Evolutionary conservation across 2,329 filamentous ascomycete genomes (phyloP).

Genomic region (Clonostachys solani): DNA sequence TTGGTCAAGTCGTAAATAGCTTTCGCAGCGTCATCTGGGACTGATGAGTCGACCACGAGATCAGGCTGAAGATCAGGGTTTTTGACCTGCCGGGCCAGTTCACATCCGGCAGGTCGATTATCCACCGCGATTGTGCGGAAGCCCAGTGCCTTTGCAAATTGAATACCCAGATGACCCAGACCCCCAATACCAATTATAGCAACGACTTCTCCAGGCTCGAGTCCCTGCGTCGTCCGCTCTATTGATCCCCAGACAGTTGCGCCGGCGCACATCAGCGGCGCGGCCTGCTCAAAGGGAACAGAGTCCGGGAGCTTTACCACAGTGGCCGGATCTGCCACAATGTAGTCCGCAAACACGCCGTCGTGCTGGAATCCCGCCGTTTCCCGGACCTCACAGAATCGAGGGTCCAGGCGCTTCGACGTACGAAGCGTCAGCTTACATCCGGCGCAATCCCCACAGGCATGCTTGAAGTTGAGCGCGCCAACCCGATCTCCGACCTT

Average conservation of each 20-base stretch:
- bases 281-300: slow-evolving; percentile 24
- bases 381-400: slow-evolving; percentile 22
- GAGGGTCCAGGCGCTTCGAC: slow-evolving; percentile 12
- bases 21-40: slow-evolving; percentile 6
- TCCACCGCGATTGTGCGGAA: slow-evolving; percentile 28
- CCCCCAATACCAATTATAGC: slow-evolving; percentile 27
- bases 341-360: slow-evolving; percentile 26
- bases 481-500: slow-evolving; percentile 27
- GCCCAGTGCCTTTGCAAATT: slow-evolving; percentile 27
- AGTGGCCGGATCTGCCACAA: slow-evolving; percentile 20
- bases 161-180: slow-evolving; percentile 25
- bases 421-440: slow-evolving; percentile 13
- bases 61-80: slow-evolving; percentile 13
- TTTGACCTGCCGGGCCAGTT: slow-evolving; percentile 17
- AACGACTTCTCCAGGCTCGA: slow-evolving; percentile 14
- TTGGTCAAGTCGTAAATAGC: slow-evolving; percentile 17
- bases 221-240: slow-evolving; percentile 16
- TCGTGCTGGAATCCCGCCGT: slow-evolving; percentile 26
- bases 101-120: slow-evolving; percentile 17
- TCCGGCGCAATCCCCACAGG: slow-evolving; percentile 18
- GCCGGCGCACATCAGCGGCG: slow-evolving; percentile 28
- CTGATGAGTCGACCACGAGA: slow-evolving; percentile 17
- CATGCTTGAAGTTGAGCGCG: slow-evolving; percentile 25
- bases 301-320: slow-evolving; percentile 17
- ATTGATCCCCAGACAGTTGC: slow-evolving; percentile 26